A percentile compares a stretch with the other conserved stretches of the same genome.
Conservation (phyloP, 257 asterid genomes). For the Primulina eburnea region DNA sequence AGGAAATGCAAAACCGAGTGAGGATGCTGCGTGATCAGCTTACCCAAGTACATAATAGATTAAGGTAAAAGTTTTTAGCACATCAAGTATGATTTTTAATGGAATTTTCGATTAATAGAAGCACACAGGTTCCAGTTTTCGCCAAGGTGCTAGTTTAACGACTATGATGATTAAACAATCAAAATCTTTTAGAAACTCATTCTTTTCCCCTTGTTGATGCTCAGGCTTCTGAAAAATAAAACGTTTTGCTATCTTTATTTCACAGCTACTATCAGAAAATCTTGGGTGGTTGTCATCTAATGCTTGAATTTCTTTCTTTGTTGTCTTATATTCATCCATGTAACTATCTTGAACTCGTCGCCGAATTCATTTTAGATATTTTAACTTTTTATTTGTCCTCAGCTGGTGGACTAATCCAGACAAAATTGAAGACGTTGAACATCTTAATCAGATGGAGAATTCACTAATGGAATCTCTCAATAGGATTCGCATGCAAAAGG, state of each 20-base stretch:
- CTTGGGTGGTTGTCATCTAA: neutral
- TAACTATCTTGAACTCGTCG: conserved; percentile 4
- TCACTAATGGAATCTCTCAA: conserved; percentile 55
- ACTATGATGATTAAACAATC: neutral
- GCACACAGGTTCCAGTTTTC: neutral
- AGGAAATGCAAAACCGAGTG: conserved; percentile 67
- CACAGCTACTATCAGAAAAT: neutral
- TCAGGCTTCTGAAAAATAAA: neutral
- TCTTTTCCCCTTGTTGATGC: neutral
- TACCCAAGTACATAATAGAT: conserved; percentile 45
- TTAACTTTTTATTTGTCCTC: conserved; percentile 22
- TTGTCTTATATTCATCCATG: neutral
- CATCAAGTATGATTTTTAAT: conserved; percentile 9
- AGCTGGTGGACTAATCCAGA: conserved; percentile 88
- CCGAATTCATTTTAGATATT: neutral
- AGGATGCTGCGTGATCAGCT: conserved; percentile 49
- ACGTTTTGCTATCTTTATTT: neutral
- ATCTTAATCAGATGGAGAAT: conserved; percentile 73
- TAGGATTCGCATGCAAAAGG: conserved; percentile 53
- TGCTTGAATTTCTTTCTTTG: neutral
- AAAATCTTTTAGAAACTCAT: neutral
- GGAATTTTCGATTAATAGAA: neutral
- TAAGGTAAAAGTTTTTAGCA: conserved; percentile 42
- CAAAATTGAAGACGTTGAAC: conserved; percentile 58
- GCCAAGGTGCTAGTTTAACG: neutral